Evolutionary conservation across 352 stramenopile genomes (phyloP).

Genomic region (Phytophthora palmivora): DNA sequence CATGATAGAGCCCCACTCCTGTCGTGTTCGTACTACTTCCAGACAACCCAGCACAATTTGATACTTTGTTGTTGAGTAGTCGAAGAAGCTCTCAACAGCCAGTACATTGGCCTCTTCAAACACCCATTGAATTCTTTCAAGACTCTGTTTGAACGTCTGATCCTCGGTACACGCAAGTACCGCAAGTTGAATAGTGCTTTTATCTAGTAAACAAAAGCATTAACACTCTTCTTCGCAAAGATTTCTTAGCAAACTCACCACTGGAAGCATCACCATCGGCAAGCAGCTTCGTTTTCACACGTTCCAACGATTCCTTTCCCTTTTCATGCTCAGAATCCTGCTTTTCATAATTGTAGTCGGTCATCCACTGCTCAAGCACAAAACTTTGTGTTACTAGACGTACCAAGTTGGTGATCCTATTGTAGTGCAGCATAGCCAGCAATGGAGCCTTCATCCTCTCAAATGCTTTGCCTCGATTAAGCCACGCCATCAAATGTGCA

Average conservation of each 20-base stretch:
- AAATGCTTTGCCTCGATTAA: slow-evolving; percentile 61
- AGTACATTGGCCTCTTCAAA: slow-evolving; percentile 68
- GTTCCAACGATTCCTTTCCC: slow-evolving; percentile 38
- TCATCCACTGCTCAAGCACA: background rate
- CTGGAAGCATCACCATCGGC: slow-evolving; percentile 28
- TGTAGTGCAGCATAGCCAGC: slow-evolving; percentile 78
- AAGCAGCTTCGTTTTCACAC: slow-evolving; percentile 42
- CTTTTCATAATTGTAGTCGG: background rate
- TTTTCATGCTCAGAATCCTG: slow-evolving; percentile 42
- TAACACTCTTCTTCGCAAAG: too few species aligned
- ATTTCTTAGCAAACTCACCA: slow-evolving; percentile 19
- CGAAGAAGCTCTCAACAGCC: slow-evolving; percentile 68
- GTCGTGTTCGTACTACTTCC: slow-evolving; percentile 25
- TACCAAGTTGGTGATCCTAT: slow-evolving; percentile 55
- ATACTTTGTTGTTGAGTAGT: slow-evolving; percentile 69
- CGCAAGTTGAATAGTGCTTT: slow-evolving; percentile 10
- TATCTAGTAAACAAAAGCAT: too few species aligned
- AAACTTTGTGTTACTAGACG: slow-evolving; percentile 4
- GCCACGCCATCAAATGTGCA: slow-evolving; percentile 52
- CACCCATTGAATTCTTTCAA: slow-evolving; percentile 41
- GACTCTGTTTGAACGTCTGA: slow-evolving; percentile 15
- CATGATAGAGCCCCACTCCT: slow-evolving; percentile 15
- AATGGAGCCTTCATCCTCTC: slow-evolving; percentile 62
- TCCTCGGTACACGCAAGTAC: slow-evolving; percentile 20
- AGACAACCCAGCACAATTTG: slow-evolving; percentile 49